A percentile compares a stretch with the other conserved stretches of the same genome.
Conservation (phyloP, 352 stramenopile genomes). For the Globisporangium ultimum region DNA sequence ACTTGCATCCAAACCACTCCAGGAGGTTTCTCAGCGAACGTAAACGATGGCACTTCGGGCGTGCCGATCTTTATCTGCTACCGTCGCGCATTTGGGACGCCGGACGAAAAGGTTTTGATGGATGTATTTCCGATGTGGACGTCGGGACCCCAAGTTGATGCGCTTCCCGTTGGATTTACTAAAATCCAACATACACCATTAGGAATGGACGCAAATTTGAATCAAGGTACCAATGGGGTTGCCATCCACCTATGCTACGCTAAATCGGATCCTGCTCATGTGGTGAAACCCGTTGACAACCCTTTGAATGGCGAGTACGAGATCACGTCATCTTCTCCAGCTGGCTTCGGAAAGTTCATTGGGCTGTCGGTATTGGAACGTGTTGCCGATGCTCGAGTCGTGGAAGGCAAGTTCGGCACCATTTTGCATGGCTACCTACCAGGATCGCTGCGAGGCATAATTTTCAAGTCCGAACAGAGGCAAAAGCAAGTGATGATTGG, state of each 20-base stretch:
- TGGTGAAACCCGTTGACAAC: conserved; percentile 61
- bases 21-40: conserved; percentile 64
- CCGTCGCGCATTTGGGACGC: conserved; percentile 21
- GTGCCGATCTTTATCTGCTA: conserved; percentile 87
- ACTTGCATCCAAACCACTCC: conserved; percentile 72
- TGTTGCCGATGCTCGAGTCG: conserved; percentile 33
- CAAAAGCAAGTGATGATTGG: conserved; percentile 48
- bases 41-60: conserved; percentile 75
- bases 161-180: conserved; percentile 62
- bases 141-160: conserved; percentile 53
- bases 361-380: conserved; percentile 57
- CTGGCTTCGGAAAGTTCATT: conserved; percentile 33
- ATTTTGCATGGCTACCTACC: conserved; percentile 59
- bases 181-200: conserved; percentile 86
- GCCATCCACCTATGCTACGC: conserved; percentile 75
- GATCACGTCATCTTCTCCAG: conserved; percentile 29
- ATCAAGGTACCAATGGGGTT: conserved; percentile 70
- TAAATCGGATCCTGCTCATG: conserved; percentile 47
- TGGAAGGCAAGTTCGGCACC: conserved; percentile 76
- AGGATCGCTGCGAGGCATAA: conserved; percentile 53
- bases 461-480: conserved; percentile 30
- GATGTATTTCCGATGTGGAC: conserved; percentile 79
- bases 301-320: conserved; percentile 80
- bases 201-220: conserved; percentile 85
- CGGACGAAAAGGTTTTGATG: conserved; percentile 57